Conservation (phyloP, 345 rosid genomes). For the Syzygium aqueum region DNA sequence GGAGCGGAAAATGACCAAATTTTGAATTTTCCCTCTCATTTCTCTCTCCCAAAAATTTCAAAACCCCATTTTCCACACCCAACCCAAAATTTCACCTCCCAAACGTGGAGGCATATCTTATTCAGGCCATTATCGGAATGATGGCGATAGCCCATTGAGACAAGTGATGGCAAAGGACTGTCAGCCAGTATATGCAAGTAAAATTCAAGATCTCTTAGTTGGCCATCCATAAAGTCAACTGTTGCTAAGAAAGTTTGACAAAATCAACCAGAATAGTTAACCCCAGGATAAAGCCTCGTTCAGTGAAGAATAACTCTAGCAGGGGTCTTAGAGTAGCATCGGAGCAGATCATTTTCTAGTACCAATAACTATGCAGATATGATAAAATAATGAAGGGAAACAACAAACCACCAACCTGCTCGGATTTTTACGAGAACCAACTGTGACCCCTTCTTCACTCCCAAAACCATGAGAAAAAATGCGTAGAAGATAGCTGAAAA, state of each 20-base stretch:
- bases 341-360: not conserved
- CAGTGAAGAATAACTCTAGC: not conserved
- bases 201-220: not conserved
- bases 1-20: not conserved
- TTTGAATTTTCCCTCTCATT: not conserved
- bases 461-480: conserved; percentile 39
- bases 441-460: conserved; percentile 30
- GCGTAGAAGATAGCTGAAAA: conserved; percentile 40
- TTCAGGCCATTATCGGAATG: not conserved
- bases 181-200: not conserved
- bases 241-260: not conserved
- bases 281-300: not conserved
- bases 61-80: not conserved
- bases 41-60: not conserved
- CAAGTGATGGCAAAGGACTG: not conserved
- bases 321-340: not conserved
- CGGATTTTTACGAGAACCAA: conserved; percentile 40
- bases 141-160: not conserved
- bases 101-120: not conserved
- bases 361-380: not conserved
- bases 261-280: not conserved
- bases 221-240: not conserved
- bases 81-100: not conserved
- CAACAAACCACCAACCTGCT: conserved; percentile 24
- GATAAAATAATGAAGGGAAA: not conserved